A percentile compares a stretch with the other conserved stretches of the same genome.
These are phyloP conservation scores for Spergularia marina DNA, from an alignment of 148 eudicot genomes.

Conservation along the genomic window DNA sequence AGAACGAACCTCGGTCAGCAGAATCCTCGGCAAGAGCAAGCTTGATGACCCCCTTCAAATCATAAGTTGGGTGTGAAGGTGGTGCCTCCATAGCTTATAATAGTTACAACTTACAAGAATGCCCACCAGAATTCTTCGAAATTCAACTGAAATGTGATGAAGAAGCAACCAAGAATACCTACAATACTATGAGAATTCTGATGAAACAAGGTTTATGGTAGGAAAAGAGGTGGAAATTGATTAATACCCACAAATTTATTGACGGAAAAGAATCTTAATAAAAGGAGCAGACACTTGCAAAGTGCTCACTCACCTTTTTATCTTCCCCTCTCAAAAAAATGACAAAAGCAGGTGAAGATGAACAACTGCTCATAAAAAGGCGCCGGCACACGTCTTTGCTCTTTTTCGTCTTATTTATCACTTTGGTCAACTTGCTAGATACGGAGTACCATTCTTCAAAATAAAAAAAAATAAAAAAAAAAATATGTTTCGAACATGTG, in stretches of 20 bases:
- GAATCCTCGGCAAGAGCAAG: slow-evolving; percentile 96
- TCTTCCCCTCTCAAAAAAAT: background rate
- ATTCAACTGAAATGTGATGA: background rate
- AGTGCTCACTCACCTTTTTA: background rate
- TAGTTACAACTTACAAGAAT: background rate
- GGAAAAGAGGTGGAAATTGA: background rate
- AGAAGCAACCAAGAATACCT: background rate
- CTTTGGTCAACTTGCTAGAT: too few species aligned
- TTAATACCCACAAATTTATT: background rate
- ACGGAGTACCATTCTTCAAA: too few species aligned
- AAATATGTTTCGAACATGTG: too few species aligned
- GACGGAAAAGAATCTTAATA: background rate
- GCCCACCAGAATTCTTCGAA: background rate
- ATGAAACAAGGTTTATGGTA: background rate
- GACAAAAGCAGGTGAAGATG: too few species aligned
- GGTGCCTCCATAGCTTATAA: slow-evolving; percentile 24
- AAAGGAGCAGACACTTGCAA: background rate
- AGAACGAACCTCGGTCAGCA: slow-evolving; percentile 54
- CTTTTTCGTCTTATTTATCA: too few species aligned
- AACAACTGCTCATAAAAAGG: too few species aligned
- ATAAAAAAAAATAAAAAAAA: too few species aligned
- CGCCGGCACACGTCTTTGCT: too few species aligned
- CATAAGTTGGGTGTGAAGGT: slow-evolving; percentile 90
- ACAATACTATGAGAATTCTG: background rate
- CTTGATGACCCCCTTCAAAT: slow-evolving; percentile 76